Evolutionary conservation across 2,329 filamentous ascomycete genomes (phyloP).

Genomic region (Ascochyta pisi): DNA sequence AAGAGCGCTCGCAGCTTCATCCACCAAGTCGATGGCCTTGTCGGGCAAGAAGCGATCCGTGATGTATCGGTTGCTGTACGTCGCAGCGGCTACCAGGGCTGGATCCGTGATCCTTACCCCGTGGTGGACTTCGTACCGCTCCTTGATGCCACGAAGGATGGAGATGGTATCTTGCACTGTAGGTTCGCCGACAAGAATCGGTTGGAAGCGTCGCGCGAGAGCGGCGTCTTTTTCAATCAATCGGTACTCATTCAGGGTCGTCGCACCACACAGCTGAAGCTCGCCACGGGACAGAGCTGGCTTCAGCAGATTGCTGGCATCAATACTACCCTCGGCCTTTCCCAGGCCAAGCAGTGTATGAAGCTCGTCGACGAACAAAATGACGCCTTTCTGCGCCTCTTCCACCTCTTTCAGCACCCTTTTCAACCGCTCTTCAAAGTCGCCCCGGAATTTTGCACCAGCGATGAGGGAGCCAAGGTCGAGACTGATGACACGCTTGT

Average conservation of each 20-base stretch:
- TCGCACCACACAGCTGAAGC: conserved; percentile 93
- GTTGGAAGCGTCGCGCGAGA: conserved; percentile 89
- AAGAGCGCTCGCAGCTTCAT: conserved; percentile 90
- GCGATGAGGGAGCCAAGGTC: conserved; percentile 94
- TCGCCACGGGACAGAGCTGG: conserved; percentile 92
- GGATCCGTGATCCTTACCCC: conserved; percentile 94
- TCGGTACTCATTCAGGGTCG: conserved; percentile 90
- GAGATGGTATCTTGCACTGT: conserved; percentile 92
- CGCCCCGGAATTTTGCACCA: conserved; percentile 92
- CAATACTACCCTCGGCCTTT: conserved; percentile 94
- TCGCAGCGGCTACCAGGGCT: conserved; percentile 88
- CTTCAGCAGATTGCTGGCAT: conserved; percentile 93
- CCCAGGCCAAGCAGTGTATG: conserved; percentile 91
- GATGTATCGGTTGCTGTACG: conserved; percentile 93
- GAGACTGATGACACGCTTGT: conserved; percentile 86
- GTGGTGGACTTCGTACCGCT: conserved; percentile 96
- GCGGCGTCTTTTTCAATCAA: conserved; percentile 96
- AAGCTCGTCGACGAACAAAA: conserved; percentile 93
- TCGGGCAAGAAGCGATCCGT: conserved; percentile 95
- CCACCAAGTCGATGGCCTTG: conserved; percentile 96
- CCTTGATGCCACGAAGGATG: conserved; percentile 94
- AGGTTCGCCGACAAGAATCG: conserved; percentile 91
- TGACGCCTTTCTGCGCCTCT: conserved; percentile 85
- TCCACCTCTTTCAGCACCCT: conserved; percentile 90
- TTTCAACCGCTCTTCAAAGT: conserved; percentile 95